These are phyloP conservation scores for Pouteria campechiana DNA, from an alignment of 179 eudicot species.

Conservation along the genomic window DNA sequence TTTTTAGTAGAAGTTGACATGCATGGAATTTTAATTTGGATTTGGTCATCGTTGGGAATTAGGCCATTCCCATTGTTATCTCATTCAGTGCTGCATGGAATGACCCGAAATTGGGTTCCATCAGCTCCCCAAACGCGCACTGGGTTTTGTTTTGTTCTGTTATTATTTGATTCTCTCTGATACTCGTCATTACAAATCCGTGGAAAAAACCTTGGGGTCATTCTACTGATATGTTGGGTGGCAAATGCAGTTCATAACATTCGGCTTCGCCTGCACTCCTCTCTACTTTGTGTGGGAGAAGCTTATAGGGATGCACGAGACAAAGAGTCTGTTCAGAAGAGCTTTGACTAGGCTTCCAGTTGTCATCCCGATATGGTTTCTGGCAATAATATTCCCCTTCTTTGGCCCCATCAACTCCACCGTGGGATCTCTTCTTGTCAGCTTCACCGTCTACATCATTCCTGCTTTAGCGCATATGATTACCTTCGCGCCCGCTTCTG, in stretches of 20 bases:
- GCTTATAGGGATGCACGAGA: conserved; percentile 54
- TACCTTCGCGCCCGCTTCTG: conserved; percentile 48
- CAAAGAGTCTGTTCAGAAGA: conserved; percentile 51
- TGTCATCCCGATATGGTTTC: conserved; percentile 78
- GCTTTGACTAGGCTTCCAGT: conserved; percentile 73
- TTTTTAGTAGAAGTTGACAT: too few relatives aligned
- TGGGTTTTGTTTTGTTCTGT: too few relatives aligned
- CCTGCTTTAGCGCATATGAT: conserved; percentile 87
- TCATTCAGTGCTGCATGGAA: too few relatives aligned
- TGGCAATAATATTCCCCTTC: conserved; percentile 83
- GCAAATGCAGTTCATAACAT: conserved; percentile 90
- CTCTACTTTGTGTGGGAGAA: conserved; percentile 92
- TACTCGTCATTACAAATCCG: too few relatives aligned
- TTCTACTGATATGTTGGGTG: too few relatives aligned
- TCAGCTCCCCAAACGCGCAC: too few relatives aligned
- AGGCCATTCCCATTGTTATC: too few relatives aligned
- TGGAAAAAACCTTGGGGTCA: too few relatives aligned
- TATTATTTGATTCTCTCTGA: too few relatives aligned
- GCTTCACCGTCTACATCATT: conserved; percentile 87
- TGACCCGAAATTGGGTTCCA: too few relatives aligned
- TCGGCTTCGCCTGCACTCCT: conserved; percentile 92
- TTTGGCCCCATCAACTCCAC: conserved; percentile 89
- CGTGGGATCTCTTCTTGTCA: conserved; percentile 78
- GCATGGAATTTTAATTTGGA: too few relatives aligned
- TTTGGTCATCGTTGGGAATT: too few relatives aligned